Evolutionary conservation across 352 stramenopile genomes (phyloP).

Genomic region (Pilasporangium apinafurcum): DNA sequence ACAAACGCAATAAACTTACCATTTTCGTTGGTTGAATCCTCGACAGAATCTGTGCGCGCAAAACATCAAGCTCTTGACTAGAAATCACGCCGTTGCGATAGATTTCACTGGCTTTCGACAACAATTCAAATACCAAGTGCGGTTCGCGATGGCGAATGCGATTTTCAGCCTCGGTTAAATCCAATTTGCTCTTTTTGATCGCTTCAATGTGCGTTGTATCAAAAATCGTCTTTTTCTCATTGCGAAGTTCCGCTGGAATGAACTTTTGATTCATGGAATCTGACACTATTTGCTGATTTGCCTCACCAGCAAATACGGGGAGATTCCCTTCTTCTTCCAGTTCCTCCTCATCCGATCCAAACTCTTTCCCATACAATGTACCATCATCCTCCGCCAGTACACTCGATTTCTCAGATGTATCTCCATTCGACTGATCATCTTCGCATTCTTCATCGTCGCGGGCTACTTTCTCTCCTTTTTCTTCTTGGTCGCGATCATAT

Average conservation of each 20-base stretch:
- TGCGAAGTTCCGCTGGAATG: constrained; percentile 52
- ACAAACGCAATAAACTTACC: constrained; percentile 24
- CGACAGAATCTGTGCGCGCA: constrained; percentile 73
- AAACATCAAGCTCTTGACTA: constrained; percentile 65
- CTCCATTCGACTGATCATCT: constrained; percentile 47
- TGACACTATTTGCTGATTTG: constrained; percentile 68
- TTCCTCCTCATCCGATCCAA: constrained; percentile 36
- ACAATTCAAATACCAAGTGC: constrained; percentile 74
- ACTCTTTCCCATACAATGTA: constrained; percentile 80
- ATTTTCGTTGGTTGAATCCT: constrained; percentile 81
- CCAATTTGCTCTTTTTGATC: constrained; percentile 77
- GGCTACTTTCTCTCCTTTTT: constrained; percentile 29
- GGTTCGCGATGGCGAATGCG: constrained; percentile 78
- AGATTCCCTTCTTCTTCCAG: constrained; percentile 50
- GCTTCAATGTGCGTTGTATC: constrained; percentile 73
- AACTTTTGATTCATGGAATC: constrained; percentile 85
- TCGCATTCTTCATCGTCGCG: constrained; percentile 30
- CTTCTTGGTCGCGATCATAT: constrained; percentile 22
- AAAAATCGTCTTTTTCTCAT: constrained; percentile 50
- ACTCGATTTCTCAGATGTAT: constrained; percentile 58
- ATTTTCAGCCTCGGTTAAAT: constrained; percentile 75
- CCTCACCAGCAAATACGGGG: constrained; percentile 46
- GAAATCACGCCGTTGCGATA: constrained; percentile 79
- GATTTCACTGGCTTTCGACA: constrained; percentile 80
- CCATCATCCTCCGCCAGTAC: constrained; percentile 71